Base-by-base conservation (phyloP, 305 asterid species). In the Fraxinus baroniana region DNA sequence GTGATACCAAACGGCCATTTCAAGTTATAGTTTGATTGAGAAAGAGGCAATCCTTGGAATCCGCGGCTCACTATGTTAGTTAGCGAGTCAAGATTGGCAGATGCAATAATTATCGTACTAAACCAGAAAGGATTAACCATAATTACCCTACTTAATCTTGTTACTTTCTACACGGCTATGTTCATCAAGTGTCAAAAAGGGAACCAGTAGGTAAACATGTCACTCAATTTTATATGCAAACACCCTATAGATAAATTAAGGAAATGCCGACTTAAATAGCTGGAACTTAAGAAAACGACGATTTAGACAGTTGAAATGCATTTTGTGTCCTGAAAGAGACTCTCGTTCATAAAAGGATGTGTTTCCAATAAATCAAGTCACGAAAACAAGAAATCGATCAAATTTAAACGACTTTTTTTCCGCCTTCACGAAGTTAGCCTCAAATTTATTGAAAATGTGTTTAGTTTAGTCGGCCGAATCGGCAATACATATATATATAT, bases 151-250 rank as follows among this genome's bases (percentile, higher is more conserved):
- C 22, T 18, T 55, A 36, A 55, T 17, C 20, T n/a, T 15, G 66
- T 22, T 60, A 60, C 17, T 57, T 46, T 46, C 57, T 13, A 3
- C 57, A 13, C 18, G n/a, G 57, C 18, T 6, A 18, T 74, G 37
- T 80, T 49, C 81, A 84, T 82, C 73, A 78, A 70, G 18, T 78
- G 83, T 82, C 83, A 82, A 85, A 82, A 88, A 86, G 78, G 87
- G 80, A 37, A 3, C 49, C 64, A 80, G 85, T 86, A 33, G 88
- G 88, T 64, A 84, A 41, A 80, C 75, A 74, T 18, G 55, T 89
- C 92, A 89, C 91, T 85, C 52, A 71, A 77, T 60, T 60, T 18
- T 60, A 18, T 60, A 60, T 55, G 1, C 22, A 55, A n/a, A 15
- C 22, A 17, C n/a, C 4, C 64, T 3, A 55, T 55, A 57, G 22